Percentiles rank a stretch among this genome's conserved stretches.
phyloP scores from a whole-genome alignment of 2,329 filamentous ascomycete species.

The Rhinocladiella mackenziei region DNA sequence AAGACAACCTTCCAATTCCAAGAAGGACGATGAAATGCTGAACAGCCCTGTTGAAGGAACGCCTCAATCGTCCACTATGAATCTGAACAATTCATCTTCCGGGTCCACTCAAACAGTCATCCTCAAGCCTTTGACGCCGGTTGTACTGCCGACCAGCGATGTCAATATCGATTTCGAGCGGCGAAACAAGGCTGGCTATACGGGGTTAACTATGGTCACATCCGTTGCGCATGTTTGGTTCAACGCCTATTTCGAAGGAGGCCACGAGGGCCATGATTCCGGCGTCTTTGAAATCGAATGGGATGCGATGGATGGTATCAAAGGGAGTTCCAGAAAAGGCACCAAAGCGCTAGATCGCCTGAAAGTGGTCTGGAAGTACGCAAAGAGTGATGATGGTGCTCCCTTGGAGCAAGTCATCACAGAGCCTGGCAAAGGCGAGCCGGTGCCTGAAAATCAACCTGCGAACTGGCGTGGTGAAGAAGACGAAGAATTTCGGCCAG shows the following conservation, averaged over 20 bases:
- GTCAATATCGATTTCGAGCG: constrained; percentile 87
- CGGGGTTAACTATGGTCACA: constrained; percentile 82
- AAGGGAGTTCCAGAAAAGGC: constrained; percentile 79
- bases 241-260: constrained; percentile 90
- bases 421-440: constrained; percentile 63
- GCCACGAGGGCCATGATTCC: constrained; percentile 58
- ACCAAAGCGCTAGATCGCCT: constrained; percentile 75
- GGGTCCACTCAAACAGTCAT: constrained; percentile 68
- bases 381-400: constrained; percentile 28
- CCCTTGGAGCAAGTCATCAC: constrained; percentile 47
- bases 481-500: constrained; percentile 31
- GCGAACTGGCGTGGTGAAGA: constrained; percentile 70
- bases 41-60: constrained; percentile 22
- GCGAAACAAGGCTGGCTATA: constrained; percentile 71
- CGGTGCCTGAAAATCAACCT: constrained; percentile 64
- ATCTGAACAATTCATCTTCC: constrained; percentile 40
- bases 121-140: constrained; percentile 64
- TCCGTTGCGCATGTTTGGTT: constrained; percentile 96
- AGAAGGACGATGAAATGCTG: constrained; percentile 20
- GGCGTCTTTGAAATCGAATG: constrained; percentile 70
- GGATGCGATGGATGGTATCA: constrained; percentile 87
- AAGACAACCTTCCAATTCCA: constrained; percentile 1
- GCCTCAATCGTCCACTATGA: constrained; percentile 30
- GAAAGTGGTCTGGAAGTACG: constrained; percentile 75
- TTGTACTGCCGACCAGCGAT: constrained; percentile 75